phyloP scores from a whole-genome alignment of 495 filamentous ascomycete species.

The Aspergillus nidulans region DNA sequence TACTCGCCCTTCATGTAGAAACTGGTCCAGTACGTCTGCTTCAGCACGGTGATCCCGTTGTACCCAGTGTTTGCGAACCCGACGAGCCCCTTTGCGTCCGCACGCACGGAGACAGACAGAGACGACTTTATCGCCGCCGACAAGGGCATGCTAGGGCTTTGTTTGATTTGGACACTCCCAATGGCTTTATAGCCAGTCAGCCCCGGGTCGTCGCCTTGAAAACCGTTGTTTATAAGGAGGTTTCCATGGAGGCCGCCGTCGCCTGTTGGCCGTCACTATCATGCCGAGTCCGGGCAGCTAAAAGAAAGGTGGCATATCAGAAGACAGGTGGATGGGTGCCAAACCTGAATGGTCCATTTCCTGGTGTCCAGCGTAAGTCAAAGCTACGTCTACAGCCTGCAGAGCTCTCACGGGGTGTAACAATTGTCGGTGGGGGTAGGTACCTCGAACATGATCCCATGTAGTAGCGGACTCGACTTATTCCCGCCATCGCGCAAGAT shows the following conservation, averaged over 20 bases:
- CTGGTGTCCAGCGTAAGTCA: slow-evolving; percentile 28
- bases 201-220: slow-evolving; percentile 50
- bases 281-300: not conserved
- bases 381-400: not conserved
- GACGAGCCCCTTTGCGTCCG: slow-evolving; percentile 33
- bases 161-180: slow-evolving; percentile 43
- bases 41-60: slow-evolving; percentile 55
- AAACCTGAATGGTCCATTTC: slow-evolving; percentile 68
- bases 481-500: slow-evolving; percentile 44
- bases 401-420: no score
- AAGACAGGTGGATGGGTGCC: not conserved
- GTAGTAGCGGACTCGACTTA: slow-evolving; percentile 49
- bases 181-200: slow-evolving; percentile 54
- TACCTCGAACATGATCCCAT: slow-evolving; percentile 60
- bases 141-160: slow-evolving; percentile 42
- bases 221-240: slow-evolving; percentile 69
- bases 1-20: slow-evolving; percentile 54
- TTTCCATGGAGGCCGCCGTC: slow-evolving; percentile 77
- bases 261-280: slow-evolving; percentile 14
- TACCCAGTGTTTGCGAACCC: slow-evolving; percentile 59
- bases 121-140: slow-evolving; percentile 54
- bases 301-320: not conserved
- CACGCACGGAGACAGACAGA: slow-evolving; percentile 47
- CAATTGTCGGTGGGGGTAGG: no score
- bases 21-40: slow-evolving; percentile 44